A percentile compares a stretch with the other conserved stretches of the same genome.
These are phyloP conservation scores for Ustilago xerochloae DNA, from an alignment of 1,284 basidiomycete genomes.

Conservation along the genomic window DNA sequence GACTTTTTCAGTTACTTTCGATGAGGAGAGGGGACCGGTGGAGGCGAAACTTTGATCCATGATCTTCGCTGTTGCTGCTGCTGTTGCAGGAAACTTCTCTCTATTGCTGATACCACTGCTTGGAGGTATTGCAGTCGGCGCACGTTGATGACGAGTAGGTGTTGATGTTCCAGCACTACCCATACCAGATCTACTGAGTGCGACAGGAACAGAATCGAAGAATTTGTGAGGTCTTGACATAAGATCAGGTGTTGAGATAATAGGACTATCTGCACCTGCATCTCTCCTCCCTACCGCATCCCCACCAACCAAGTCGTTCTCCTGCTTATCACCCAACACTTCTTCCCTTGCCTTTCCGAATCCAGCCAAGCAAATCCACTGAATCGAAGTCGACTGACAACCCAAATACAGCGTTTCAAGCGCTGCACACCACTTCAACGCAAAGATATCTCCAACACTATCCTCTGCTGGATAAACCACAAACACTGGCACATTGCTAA, in stretches of 20 bases:
- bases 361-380: slow-evolving; percentile 50
- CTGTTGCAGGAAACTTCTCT: background rate
- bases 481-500: slow-evolving; percentile 78
- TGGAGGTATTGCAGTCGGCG: background rate
- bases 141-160: slow-evolving; percentile 8
- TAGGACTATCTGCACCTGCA: slow-evolving; percentile 32
- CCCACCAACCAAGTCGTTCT: background rate
- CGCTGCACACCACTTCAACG: slow-evolving; percentile 79
- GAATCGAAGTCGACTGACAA: slow-evolving; percentile 79
- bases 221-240: slow-evolving; percentile 61
- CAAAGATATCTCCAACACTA: slow-evolving; percentile 87
- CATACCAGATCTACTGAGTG: slow-evolving; percentile 40
- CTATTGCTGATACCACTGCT: background rate
- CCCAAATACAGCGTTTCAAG: slow-evolving; percentile 84
- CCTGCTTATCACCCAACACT: background rate
- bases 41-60: background rate
- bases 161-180: slow-evolving; percentile 33
- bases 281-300: background rate
- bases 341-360: slow-evolving; percentile 10
- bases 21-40: slow-evolving; percentile 11
- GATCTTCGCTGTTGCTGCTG: no score
- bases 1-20: slow-evolving; percentile 25
- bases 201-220: slow-evolving; percentile 69
- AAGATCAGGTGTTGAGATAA: slow-evolving; percentile 40
- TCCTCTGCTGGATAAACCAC: slow-evolving; percentile 85